Evolutionary conservation across 805 yeast species (phyloP), one percentile per base, ranked within the genome.

Genomic region (Lachancea lanzarotensis): DNA sequence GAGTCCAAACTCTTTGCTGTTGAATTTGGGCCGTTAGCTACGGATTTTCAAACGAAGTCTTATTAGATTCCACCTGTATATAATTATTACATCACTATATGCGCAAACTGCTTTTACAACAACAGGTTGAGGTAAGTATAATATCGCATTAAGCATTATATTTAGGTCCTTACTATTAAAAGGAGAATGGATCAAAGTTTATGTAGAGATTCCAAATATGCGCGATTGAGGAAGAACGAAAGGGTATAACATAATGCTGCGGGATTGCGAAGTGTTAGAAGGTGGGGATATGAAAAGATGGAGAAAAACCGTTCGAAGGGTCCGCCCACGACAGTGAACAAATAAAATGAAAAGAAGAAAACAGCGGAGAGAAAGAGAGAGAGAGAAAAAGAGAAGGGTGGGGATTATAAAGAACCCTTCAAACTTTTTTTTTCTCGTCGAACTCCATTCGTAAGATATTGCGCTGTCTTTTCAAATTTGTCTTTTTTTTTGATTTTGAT

Each of bases 1-100:
- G 15, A 67, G 51, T 55, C 69, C 66, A 15, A 82, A 78, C 68
- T 75, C 80, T 42, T 70, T 84, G 51, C 68, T 84, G 47, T 71
- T 84, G 58, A 82, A 79, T 66, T 66, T 84, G 45, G 89, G 89
- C 35, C 85, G 87, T 66, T 81, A 66, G 25, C 12, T 17, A 27
- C 26, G 40, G 18, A 32, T 16, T 3, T 19, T 16, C 35, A 7
- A 32, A 32, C 35, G 8, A 13, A 13, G 34, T 32, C 20, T 10
- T 16, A 18, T 11, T 3, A 35, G 38, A 18, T 18, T 35, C 25
- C 11, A 20, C 38, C 6, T 35, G 38, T 35, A 35, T 19, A 35
- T 35, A 35, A 9, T 32, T 15, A 32, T 32, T 15, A 17, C 5
- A 22, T 22, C 25, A 22, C 8, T 22, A 8, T 22, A 33, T n/a